These are phyloP conservation scores for Torrubiella hemipterigena DNA, from an alignment of 2,329 filamentous ascomycete species.

Conservation along the genomic window DNA sequence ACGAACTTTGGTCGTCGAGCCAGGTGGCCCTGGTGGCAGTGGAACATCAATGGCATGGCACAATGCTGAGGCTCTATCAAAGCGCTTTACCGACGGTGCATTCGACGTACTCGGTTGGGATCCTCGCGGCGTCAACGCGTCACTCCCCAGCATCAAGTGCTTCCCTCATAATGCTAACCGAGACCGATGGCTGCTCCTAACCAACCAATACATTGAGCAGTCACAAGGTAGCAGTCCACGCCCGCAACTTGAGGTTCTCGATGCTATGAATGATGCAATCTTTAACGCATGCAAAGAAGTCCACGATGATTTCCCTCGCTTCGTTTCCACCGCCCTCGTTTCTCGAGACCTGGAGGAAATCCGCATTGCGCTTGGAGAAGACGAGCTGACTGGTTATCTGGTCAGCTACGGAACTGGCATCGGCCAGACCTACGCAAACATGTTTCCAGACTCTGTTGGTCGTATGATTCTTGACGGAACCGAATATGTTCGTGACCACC, in stretches of 20 bases:
- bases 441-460: conserved; percentile 36
- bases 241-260: conserved; percentile 28
- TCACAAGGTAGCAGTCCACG: conserved; percentile 10
- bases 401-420: conserved; percentile 41
- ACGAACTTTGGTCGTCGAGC: conserved; percentile 36
- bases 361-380: conserved; percentile 29
- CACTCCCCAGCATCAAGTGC: conserved; percentile 31
- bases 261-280: conserved; percentile 32
- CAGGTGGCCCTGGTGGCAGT: conserved; percentile 37
- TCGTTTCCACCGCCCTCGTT: conserved; percentile 32
- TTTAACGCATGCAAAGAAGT: conserved; percentile 29
- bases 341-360: conserved; percentile 37
- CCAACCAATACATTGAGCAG: conserved; percentile 24
- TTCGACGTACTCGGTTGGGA: conserved; percentile 42
- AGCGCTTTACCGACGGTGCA: conserved; percentile 27
- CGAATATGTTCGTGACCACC: conserved; percentile 33
- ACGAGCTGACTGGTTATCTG: conserved; percentile 34
- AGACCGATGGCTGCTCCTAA: conserved; percentile 32
- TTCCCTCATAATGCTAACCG: conserved; percentile 32
- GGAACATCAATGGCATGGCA: conserved; percentile 30
- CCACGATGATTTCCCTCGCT: conserved; percentile 32
- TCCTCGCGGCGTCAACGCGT: conserved; percentile 38
- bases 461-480: conserved; percentile 37
- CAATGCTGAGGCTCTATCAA: conserved; percentile 20
- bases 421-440: conserved; percentile 36